These are phyloP conservation scores for Cyberlindnera saturnus DNA, from an alignment of 805 yeast genomes.

Conservation along the genomic window DNA sequence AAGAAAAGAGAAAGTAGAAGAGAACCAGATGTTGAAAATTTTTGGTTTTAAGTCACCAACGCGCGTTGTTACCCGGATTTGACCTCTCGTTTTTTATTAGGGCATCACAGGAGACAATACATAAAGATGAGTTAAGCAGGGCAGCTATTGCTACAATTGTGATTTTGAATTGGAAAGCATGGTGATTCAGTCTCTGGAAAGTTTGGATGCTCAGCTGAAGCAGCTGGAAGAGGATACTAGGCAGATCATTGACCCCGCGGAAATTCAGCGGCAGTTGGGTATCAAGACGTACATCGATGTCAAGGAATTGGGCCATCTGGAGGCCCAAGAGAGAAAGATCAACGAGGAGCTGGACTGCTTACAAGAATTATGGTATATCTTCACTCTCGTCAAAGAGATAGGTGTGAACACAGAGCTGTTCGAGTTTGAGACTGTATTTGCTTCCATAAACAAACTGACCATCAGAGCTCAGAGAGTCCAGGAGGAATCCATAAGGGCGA, in stretches of 20 bases:
- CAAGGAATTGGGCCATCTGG: constrained; percentile 14
- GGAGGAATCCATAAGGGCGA: constrained; percentile 4
- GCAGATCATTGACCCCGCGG: constrained; percentile 5
- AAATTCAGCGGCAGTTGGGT: constrained; percentile 8
- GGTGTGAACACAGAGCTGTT: constrained; percentile 19
- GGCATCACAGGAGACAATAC: too few species aligned
- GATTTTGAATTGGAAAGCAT: not conserved
- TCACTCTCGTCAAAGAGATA: constrained; percentile 19
- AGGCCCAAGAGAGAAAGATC: constrained; percentile 14
- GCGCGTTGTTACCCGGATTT: not conserved
- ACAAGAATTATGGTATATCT: constrained; percentile 20
- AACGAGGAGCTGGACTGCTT: constrained; percentile 13
- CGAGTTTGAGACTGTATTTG: constrained; percentile 21
- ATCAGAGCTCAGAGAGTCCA: constrained; percentile 9
- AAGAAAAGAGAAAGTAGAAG: constrained; percentile 8
- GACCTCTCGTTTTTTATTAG: too few species aligned
- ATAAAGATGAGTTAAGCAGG: too few species aligned
- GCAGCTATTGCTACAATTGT: too few species aligned
- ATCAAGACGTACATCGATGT: constrained; percentile 4
- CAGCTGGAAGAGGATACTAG: constrained; percentile 4
- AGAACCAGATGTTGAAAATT: not conserved
- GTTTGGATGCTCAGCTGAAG: not conserved
- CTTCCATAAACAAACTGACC: constrained; percentile 13
- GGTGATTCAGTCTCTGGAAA: not conserved
- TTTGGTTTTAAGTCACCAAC: not conserved